Percentiles rank a stretch among this genome's conserved stretches.
Conservation (phyloP, 768 basidiomycete species). For the Bullera alba region DNA sequence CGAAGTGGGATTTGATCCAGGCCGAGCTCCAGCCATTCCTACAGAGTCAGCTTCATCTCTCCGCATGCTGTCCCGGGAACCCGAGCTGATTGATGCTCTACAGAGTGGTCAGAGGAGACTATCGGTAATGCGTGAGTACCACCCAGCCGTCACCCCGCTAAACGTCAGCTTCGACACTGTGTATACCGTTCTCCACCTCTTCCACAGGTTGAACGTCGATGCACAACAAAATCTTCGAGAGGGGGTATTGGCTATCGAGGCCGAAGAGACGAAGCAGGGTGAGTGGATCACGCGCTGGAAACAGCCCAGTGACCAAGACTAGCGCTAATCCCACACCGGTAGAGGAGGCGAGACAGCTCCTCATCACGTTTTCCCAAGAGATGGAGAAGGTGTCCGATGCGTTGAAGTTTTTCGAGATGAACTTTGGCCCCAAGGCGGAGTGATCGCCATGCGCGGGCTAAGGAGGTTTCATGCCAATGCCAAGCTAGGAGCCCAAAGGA, state of each 20-base stretch:
- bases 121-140: not conserved
- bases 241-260: slow-evolving; percentile 19
- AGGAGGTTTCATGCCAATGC: too few relatives aligned
- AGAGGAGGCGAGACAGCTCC: slow-evolving; percentile 18
- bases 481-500: too few relatives aligned
- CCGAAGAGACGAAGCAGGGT: slow-evolving; percentile 28
- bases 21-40: slow-evolving; percentile 6
- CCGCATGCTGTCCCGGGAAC: not conserved
- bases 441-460: too few relatives aligned
- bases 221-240: slow-evolving; percentile 10
- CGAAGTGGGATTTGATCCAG: slow-evolving; percentile 18
- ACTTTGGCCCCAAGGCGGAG: too few relatives aligned
- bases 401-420: slow-evolving; percentile 13
- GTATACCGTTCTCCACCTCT: slow-evolving; percentile 12
- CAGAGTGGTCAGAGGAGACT: not conserved
- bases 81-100: not conserved
- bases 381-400: slow-evolving; percentile 12
- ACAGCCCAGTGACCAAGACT: too few relatives aligned
- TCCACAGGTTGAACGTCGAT: slow-evolving; percentile 12
- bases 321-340: not conserved
- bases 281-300: too few relatives aligned
- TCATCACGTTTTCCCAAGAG: slow-evolving; percentile 19
- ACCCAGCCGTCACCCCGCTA: not conserved
- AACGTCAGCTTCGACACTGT: slow-evolving; percentile 17
- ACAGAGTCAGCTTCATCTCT: slow-evolving; percentile 1